Evolutionary conservation across 2,329 filamentous ascomycete species (phyloP).

Genomic region (Fusarium sp.): DNA sequence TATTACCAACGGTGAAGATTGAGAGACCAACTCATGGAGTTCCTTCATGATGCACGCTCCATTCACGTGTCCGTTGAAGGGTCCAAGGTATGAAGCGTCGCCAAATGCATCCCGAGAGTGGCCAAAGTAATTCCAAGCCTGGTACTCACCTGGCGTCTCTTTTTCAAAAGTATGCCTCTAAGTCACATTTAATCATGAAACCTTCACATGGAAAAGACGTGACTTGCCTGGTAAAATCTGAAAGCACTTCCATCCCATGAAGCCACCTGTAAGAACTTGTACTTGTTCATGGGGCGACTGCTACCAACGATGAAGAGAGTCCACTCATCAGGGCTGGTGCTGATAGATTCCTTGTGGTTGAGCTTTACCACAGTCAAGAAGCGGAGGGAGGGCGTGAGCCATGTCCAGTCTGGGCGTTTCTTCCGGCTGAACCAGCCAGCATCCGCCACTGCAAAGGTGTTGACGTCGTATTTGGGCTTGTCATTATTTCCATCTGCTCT

Average conservation of each 20-base stretch:
- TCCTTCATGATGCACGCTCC: not conserved
- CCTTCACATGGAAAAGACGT: not conserved
- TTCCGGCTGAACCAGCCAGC: not conserved
- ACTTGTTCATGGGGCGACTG: not conserved
- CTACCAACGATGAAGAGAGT: not conserved
- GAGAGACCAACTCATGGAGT: not conserved
- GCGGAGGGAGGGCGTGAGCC: not conserved
- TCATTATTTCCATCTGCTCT: not conserved
- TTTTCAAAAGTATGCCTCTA: not conserved
- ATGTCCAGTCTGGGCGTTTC: not conserved
- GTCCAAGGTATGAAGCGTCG: not conserved
- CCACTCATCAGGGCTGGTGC: not conserved
- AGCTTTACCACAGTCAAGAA: not conserved
- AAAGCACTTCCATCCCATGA: not conserved
- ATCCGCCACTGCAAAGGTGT: not conserved
- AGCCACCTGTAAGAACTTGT: not conserved
- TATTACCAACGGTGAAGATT: fast-evolving
- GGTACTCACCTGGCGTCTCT: not conserved
- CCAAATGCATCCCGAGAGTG: not conserved
- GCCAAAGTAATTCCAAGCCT: not conserved
- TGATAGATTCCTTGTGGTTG: not conserved
- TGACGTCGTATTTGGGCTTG: not conserved
- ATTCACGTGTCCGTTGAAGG: not conserved
- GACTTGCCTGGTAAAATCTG: not conserved
- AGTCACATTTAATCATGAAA: fast-evolving